Evolutionary conservation across 768 basidiomycete species (phyloP), one percentile per base, ranked within the genome.

Genomic region (Myochromella boudieri): DNA sequence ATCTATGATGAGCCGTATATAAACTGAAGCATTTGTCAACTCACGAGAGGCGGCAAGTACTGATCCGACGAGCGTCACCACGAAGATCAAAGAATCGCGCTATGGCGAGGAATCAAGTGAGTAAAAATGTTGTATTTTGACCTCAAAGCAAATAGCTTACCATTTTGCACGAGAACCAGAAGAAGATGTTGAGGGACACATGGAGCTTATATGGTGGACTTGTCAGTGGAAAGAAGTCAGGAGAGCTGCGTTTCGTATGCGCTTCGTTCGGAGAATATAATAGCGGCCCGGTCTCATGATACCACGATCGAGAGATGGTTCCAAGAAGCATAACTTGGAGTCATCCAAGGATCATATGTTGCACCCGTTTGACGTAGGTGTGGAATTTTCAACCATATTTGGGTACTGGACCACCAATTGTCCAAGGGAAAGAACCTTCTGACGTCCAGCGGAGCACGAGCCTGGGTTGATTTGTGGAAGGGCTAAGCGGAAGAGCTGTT

Each of bases 221-320:
- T 12, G 21, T 37, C 7, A 22, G 37, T 21, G 4, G 37, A 22
- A 22, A 37, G 37, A 18, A 21, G 9, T 7, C 24, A 22, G 24
- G 25, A 18, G 17, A 22, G 4, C 21, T 21, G 11, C 17, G 3
- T 20, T 25, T 7, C n/a, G 15, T 33, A 28, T 42, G 14, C 22
- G 7, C 22, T 12, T 22, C 37, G 11, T 40, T 27, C 21, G 25
- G 22, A n/a, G 18, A 21, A 12, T 25, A 28, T 6, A 22, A 4
- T 7, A 24, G 28, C 47, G 51, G 51, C 24, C 52, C 47, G 52
- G 44, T 24, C 11, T n/a, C n/a, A n/a, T 37, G 6, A 29, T 29
- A 11, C 25, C 27, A 42, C 6, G 17, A 6, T 18, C 6, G 2
- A 15, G 6, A 42, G 14, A 17, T 22, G n/a, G 11, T 48, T 44